Conservation (phyloP, 768 basidiomycete genomes). For the Xerocomellus dryophilus region DNA sequence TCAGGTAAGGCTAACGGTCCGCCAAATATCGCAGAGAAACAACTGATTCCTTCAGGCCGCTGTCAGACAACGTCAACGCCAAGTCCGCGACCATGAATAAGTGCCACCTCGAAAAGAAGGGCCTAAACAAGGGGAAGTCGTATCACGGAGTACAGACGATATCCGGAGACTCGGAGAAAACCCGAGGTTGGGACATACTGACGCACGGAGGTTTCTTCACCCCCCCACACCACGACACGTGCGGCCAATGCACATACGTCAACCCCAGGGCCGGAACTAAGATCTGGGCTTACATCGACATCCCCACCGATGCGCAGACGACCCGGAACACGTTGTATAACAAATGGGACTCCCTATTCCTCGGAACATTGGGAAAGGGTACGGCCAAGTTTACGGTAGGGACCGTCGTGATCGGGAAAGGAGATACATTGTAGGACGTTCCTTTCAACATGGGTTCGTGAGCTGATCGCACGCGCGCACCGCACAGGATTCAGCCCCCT, state of each 20-base stretch:
- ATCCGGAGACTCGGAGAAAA: not conserved
- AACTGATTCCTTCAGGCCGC: not conserved
- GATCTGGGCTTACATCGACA: not conserved
- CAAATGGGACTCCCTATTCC: no score
- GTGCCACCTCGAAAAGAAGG: not conserved
- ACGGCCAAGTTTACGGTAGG: no score
- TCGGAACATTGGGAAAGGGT: no score
- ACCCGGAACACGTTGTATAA: no score
- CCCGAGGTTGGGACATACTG: not conserved
- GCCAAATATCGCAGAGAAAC: no score
- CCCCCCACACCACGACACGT: not conserved
- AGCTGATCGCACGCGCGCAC: no score
- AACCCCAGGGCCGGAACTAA: no score
- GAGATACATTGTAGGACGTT: not conserved
- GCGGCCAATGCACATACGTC: not conserved
- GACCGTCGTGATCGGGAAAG: no score
- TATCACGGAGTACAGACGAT: not conserved
- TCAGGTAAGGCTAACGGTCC: not conserved
- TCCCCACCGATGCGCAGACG: no score
- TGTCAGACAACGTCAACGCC: not conserved
- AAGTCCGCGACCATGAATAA: not conserved
- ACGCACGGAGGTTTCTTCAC: not conserved
- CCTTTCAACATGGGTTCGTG: no score
- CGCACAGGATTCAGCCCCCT: slow-evolving; percentile 1
- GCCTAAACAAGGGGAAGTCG: no score